Evolutionary conservation across 805 yeast genomes (phyloP), one percentile per base, ranked within the genome.

Genomic region (Starmerella roubikii): DNA sequence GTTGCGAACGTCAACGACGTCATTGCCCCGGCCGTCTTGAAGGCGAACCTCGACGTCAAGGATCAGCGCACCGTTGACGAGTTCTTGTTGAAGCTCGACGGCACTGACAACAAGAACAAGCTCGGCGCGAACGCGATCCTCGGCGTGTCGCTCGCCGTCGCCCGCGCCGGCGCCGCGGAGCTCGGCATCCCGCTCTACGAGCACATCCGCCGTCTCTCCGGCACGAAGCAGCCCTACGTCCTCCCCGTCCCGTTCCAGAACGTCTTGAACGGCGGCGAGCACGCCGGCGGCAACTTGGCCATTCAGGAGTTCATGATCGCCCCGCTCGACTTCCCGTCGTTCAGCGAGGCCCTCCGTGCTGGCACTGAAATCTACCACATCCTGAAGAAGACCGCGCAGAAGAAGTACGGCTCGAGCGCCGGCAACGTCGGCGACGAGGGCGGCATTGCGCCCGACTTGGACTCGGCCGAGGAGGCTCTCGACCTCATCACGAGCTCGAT

Each of bases 351-450:
- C 56, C 68, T 91, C 66, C 83, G 95, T 74, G 81, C 83, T 53
- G 97, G 97, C 65, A 66, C 94, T 48, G 98, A 88, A 74, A 95
- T 86, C 56, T 88, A 88, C 91, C 97, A 88, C 78, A 72, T 74
- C 70, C 77, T 88, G 67, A 91, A 91, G 75, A 67, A 86, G 52
- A 70, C 81, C 59, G 79, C 97, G 66, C 82, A 83, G 77, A 78
- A 83, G 78, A 73, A 70, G 66, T 91, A 88, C 79, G 98, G 98
- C 64, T 79, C 83, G 62, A 78, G 93, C 49, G 98, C 98, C 59
- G 97, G 95, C 71, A 88, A 88, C 72, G 98, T 88, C 64, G 98
- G 98, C 77, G 98, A 88, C 69, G 98, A 88, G 76, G 98, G 98
- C 80, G 98, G 98, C 78, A 95, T 88, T 72, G 98, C 98, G 59